Percentiles rank a stretch among this genome's conserved stretches.
These are phyloP conservation scores for Tolypocladium cylindrosporum DNA, from an alignment of 2,329 filamentous ascomycete genomes.

Conservation along the genomic window DNA sequence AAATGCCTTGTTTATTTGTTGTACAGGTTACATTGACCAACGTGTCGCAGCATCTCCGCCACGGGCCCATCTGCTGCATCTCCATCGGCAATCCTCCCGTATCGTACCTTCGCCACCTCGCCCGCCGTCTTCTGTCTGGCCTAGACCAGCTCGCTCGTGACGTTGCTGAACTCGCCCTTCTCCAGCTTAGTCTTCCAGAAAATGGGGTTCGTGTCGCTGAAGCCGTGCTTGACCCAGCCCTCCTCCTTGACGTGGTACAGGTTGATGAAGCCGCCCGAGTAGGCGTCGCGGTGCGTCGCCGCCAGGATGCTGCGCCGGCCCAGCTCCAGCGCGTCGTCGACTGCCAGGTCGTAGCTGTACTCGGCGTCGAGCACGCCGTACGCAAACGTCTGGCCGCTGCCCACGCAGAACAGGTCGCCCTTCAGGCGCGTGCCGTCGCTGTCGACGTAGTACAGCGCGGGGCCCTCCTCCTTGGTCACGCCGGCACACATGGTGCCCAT, in stretches of 20 bases:
- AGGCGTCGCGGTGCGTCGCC: slow-evolving; percentile 95
- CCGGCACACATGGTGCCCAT: slow-evolving; percentile 99
- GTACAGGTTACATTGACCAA: slow-evolving; percentile 4
- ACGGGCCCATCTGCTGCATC: background rate
- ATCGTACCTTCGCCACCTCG: background rate
- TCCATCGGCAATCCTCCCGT: background rate
- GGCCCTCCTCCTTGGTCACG: slow-evolving; percentile 89
- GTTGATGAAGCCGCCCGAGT: slow-evolving; percentile 97
- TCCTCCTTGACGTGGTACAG: slow-evolving; percentile 98
- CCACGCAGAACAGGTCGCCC: slow-evolving; percentile 96
- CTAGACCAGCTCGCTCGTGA: slow-evolving; percentile 61
- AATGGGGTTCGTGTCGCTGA: slow-evolving; percentile 95
- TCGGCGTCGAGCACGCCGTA: slow-evolving; percentile 96
- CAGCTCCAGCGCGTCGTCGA: slow-evolving; percentile 82
- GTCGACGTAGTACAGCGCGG: slow-evolving; percentile 98
- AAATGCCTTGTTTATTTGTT: slow-evolving; percentile 1
- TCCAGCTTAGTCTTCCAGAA: slow-evolving; percentile 99
- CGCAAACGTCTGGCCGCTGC: slow-evolving; percentile 95
- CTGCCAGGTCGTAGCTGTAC: slow-evolving; percentile 81
- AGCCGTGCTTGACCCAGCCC: slow-evolving; percentile 98
- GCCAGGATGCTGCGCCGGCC: slow-evolving; percentile 88
- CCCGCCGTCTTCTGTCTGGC: background rate
- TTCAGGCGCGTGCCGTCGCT: slow-evolving; percentile 80
- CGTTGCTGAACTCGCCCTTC: slow-evolving; percentile 97
- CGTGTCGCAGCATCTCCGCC: background rate